Conservation (phyloP, 768 basidiomycete species). For the Boletus coccyginus region DNA sequence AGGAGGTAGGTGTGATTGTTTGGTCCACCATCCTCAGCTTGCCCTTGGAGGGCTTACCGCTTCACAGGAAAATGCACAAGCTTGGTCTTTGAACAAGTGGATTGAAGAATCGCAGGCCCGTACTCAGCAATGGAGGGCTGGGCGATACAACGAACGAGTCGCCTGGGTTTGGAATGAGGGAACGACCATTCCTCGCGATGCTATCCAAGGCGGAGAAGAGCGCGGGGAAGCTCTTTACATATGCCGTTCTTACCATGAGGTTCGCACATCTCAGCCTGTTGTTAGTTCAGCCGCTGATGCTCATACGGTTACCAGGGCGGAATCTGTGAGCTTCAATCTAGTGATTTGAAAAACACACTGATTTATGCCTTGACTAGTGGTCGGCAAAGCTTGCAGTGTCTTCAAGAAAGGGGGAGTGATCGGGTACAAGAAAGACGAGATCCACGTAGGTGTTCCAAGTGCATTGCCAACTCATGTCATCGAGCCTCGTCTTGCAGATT, state of each 20-base stretch:
- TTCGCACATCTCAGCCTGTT: slow-evolving; percentile 24
- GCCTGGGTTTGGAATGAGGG: slow-evolving; percentile 65
- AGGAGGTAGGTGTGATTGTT: slow-evolving; percentile 42
- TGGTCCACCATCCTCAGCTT: neutral
- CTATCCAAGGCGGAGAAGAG: slow-evolving; percentile 58
- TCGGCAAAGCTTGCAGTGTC: slow-evolving; percentile 60
- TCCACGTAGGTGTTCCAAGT: slow-evolving; percentile 43
- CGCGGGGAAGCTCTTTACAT: slow-evolving; percentile 52
- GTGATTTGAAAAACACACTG: neutral
- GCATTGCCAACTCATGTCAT: neutral
- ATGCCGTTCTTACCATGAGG: slow-evolving; percentile 57
- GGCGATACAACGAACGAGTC: slow-evolving; percentile 45
- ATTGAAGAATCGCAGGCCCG: slow-evolving; percentile 52
- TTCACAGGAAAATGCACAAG: slow-evolving; percentile 46
- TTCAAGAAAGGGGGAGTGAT: slow-evolving; percentile 64
- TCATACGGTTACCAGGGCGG: slow-evolving; percentile 41
- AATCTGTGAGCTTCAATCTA: slow-evolving; percentile 40
- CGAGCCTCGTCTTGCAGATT: slow-evolving; percentile 38
- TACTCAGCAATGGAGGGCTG: slow-evolving; percentile 44
- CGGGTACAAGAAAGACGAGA: slow-evolving; percentile 57
- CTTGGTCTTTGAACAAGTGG: slow-evolving; percentile 56
- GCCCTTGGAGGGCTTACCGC: neutral
- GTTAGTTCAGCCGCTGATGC: slow-evolving; percentile 1
- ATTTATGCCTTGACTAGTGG: slow-evolving; percentile 37
- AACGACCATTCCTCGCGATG: slow-evolving; percentile 54